Conservation (phyloP, 179 eudicot species). For the Spergularia azorica region DNA sequence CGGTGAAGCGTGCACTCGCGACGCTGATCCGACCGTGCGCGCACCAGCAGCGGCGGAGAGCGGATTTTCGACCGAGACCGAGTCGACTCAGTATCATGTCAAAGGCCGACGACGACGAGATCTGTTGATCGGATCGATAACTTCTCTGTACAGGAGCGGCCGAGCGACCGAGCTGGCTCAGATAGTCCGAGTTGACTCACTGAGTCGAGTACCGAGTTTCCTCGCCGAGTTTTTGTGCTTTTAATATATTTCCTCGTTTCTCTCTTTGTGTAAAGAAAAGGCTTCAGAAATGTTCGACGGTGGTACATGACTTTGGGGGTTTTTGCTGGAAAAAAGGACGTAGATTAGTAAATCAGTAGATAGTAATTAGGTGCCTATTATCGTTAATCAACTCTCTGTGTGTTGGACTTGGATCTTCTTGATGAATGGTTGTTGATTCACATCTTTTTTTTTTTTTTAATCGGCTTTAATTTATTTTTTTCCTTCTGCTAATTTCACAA, state of each 20-base stretch:
- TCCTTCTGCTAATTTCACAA: too few species aligned
- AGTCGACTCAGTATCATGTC: slow-evolving; percentile 47
- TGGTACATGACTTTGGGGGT: too few species aligned
- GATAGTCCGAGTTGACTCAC: slow-evolving; percentile 15
- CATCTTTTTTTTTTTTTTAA: too few species aligned
- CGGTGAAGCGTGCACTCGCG: slow-evolving; percentile 46
- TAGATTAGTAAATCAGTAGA: too few species aligned
- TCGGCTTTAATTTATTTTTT: too few species aligned
- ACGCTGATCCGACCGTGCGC: slow-evolving; percentile 47
- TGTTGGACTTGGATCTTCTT: too few species aligned
- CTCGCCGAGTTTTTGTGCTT: slow-evolving; percentile 30
- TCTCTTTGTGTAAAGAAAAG: background rate
- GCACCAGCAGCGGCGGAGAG: slow-evolving; percentile 41
- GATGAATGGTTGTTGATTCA: too few species aligned
- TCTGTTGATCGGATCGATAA: background rate
- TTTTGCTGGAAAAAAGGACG: too few species aligned
- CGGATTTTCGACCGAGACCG: slow-evolving; percentile 39
- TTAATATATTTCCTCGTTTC: background rate
- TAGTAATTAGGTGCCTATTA: too few species aligned
- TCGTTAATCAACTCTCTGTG: too few species aligned
- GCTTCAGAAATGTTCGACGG: too few species aligned
- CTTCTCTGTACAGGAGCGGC: slow-evolving; percentile 36
- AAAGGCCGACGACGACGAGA: slow-evolving; percentile 29
- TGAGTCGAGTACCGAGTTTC: slow-evolving; percentile 21
- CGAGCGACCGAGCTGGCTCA: slow-evolving; percentile 30